Conservation (phyloP, 768 basidiomycete genomes). For the Leccinellum rugosiceps region DNA sequence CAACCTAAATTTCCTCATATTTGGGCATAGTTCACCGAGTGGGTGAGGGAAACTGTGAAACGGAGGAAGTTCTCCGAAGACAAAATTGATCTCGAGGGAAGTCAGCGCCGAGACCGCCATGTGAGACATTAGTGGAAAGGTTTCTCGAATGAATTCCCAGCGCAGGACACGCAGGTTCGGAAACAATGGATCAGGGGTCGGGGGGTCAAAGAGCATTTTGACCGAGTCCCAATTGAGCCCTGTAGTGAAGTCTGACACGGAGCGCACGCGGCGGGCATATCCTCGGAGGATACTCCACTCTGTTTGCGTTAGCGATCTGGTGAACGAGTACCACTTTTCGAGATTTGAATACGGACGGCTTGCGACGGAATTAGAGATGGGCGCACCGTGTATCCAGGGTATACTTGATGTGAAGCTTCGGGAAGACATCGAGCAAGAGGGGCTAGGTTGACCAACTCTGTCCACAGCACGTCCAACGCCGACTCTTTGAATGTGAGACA, state of each 20-base stretch:
- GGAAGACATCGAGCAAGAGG: conserved; percentile 15
- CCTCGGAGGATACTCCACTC: conserved; percentile 5
- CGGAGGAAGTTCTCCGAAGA: conserved; percentile 16
- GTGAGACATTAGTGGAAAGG: conserved; percentile 16
- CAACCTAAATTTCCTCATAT: conserved; percentile 7
- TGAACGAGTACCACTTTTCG: conserved; percentile 7
- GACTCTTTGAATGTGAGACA: conserved; percentile 19
- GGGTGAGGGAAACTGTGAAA: conserved; percentile 17
- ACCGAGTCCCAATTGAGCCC: conserved; percentile 14
- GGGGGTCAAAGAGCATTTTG: conserved; percentile 14
- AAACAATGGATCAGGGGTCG: conserved; percentile 14
- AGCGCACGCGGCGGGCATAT: conserved; percentile 6
- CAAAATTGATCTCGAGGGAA: conserved; percentile 20
- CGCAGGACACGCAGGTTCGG: conserved; percentile 19
- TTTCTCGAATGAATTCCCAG: conserved; percentile 17
- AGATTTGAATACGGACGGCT: neutral
- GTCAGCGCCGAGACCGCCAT: conserved; percentile 12
- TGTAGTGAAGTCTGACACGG: conserved; percentile 5
- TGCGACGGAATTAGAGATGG: no score
- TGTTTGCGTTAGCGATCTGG: neutral
- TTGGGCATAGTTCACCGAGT: conserved; percentile 14
- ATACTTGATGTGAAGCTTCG: neutral
- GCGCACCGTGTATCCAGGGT: conserved; percentile 1
- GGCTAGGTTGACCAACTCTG: conserved; percentile 9
- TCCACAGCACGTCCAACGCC: conserved; percentile 16